phyloP scores from a whole-genome alignment of 1,139 yeast genomes.

The Candida sanyaensis region DNA sequence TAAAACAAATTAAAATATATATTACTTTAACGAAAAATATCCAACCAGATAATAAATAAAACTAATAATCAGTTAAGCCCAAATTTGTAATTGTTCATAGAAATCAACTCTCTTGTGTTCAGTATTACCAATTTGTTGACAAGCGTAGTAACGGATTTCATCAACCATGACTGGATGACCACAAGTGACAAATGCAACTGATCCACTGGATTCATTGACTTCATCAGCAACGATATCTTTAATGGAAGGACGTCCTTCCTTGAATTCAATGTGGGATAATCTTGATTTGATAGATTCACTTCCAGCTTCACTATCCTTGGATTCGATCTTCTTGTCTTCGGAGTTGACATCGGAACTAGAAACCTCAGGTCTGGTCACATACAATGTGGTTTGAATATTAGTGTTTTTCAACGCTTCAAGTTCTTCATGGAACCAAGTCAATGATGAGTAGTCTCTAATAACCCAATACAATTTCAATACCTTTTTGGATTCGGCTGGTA shows the following conservation, averaged over 20 bases:
- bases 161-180: slow-evolving; percentile 54
- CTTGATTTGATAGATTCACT: slow-evolving; percentile 16
- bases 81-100: slow-evolving; percentile 11
- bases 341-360: not conserved
- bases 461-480: slow-evolving; percentile 54
- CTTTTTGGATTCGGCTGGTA: slow-evolving; percentile 43
- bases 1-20: no score
- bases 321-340: slow-evolving; percentile 1
- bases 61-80: slow-evolving; percentile 2
- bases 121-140: slow-evolving; percentile 23
- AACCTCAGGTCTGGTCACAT: slow-evolving; percentile 41
- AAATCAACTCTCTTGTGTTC: slow-evolving; percentile 15
- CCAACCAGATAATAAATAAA: no score
- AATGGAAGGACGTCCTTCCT: slow-evolving; percentile 33
- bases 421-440: slow-evolving; percentile 55
- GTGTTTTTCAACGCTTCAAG: slow-evolving; percentile 34
- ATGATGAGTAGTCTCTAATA: slow-evolving; percentile 42
- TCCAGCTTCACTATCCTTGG: slow-evolving; percentile 16
- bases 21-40: no score
- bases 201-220: slow-evolving; percentile 33
- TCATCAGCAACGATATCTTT: slow-evolving; percentile 23
- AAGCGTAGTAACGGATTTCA: slow-evolving; percentile 37
- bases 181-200: slow-evolving; percentile 48
- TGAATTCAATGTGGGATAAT: slow-evolving; percentile 25
- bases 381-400: slow-evolving; percentile 37